Evolutionary conservation across 2,329 filamentous ascomycete genomes (phyloP).

Genomic region (Reticulascus tulasneorum): DNA sequence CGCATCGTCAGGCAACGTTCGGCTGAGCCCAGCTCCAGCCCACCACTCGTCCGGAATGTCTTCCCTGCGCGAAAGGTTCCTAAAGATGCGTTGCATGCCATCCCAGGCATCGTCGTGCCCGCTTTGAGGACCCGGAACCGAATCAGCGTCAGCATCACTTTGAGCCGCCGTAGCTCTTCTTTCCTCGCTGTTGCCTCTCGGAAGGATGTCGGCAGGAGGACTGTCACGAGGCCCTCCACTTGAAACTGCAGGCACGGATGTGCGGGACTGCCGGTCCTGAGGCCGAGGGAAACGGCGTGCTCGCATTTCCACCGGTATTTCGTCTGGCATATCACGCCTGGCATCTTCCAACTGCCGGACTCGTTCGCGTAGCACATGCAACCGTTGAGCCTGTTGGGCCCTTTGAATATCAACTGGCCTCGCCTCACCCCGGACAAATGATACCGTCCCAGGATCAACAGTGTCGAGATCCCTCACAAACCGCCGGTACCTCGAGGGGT

Average conservation of each 20-base stretch:
- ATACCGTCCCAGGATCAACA: constrained; percentile 9
- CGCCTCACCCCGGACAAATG: constrained; percentile 8
- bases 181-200: constrained; percentile 8
- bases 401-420: too few relatives aligned
- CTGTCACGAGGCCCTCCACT: too few relatives aligned
- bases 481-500: constrained; percentile 12
- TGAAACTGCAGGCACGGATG: too few relatives aligned
- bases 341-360: too few relatives aligned
- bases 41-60: constrained; percentile 84
- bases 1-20: constrained; percentile 46
- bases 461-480: constrained; percentile 11
- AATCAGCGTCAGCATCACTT: constrained; percentile 5
- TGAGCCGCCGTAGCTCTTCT: constrained; percentile 1
- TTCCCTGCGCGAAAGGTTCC: constrained; percentile 63
- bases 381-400: too few relatives aligned
- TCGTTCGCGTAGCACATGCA: too few relatives aligned
- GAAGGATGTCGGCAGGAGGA: too few relatives aligned
- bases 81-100: constrained; percentile 69
- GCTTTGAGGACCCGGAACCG: constrained; percentile 10
- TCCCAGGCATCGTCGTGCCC: constrained; percentile 38
- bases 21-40: constrained; percentile 64
- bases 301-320: constrained; percentile 11
- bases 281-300: constrained; percentile 8
- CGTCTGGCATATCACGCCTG: too few relatives aligned
- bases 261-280: too few relatives aligned